phyloP scores from a whole-genome alignment of 2,329 filamentous ascomycete species.

The Colletotrichum falcatum region DNA sequence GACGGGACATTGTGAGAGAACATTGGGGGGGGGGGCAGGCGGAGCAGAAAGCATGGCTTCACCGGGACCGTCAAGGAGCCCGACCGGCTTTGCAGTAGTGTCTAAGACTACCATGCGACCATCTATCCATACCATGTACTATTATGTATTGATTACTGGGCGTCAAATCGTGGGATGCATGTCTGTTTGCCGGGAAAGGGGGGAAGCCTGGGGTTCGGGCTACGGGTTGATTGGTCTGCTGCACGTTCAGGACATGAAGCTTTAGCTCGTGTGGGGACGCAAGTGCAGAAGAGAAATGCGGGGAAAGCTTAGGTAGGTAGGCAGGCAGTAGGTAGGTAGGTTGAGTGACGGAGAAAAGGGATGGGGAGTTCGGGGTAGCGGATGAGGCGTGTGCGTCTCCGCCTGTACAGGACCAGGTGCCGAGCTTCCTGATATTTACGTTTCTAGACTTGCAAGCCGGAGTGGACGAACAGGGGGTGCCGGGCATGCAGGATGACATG shows the following conservation, averaged over 20 bases:
- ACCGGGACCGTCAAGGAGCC: not conserved
- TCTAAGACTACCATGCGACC: not conserved
- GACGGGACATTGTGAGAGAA: too few relatives aligned
- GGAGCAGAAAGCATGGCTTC: not conserved
- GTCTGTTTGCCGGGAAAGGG: not conserved
- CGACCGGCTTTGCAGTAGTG: conserved; percentile 13
- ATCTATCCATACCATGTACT: not conserved
- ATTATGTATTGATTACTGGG: not conserved
- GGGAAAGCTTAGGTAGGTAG: conserved; percentile 23
- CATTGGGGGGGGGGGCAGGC: not conserved
- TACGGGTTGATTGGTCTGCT: not conserved
- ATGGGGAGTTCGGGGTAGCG: conserved; percentile 35
- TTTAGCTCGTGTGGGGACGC: conserved; percentile 29
- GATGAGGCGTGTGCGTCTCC: conserved; percentile 28
- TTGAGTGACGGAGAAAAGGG: conserved; percentile 27
- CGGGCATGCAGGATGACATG: conserved; percentile 11
- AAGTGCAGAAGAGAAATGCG: conserved; percentile 6
- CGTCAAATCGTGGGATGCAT: not conserved
- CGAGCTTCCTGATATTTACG: not conserved
- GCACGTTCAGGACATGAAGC: conserved; percentile 16
- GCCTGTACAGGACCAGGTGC: not conserved
- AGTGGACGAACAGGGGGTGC: conserved; percentile 20
- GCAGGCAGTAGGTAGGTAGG: too few relatives aligned
- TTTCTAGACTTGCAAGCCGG: not conserved
- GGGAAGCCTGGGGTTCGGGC: conserved; percentile 3